Base-by-base conservation (phyloP, 164 flowering plant genomes). In the Berberis vulgaris region DNA sequence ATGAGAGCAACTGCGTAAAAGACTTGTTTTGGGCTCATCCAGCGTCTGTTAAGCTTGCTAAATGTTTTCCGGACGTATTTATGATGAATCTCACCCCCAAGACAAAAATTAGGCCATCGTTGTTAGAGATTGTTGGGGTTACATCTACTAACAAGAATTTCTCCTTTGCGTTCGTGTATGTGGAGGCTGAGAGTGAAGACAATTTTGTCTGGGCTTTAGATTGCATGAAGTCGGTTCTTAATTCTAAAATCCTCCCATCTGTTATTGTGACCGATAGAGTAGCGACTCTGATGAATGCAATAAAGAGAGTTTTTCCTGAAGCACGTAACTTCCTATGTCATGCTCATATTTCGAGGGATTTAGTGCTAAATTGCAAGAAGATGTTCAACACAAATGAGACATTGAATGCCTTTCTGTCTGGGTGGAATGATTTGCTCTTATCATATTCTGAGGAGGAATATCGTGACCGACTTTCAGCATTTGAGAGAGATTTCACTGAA, bases 21-120 rank as follows among this genome's bases (percentile, higher is more conserved):
- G 54, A 10, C 13, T 52, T 52, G 54, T 52, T 52, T 52, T 52
- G 54, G 54, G 54, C 54, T 2, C 54, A 52, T 52, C 54, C 54
- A 52, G 54, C 10, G 54, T 52, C 54, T 1, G 3, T 52, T 52
- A 12, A 11, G n/a, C 54, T 52, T 10, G 11, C 11, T 26, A 52
- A 52, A 26, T 52, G 54, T 11, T 52, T 52, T 11, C 54, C 54
- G 10, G 10, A 52, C n/a, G 54, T 52, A 4, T 10, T 52, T 10
- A 4, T 52, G 3, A 52, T 52, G 54, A 26, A 52, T 4, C n/a
- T 26, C 11, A 52, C 54, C 12, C 10, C 10, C 54, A 52, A 52
- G 54, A 52, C 54, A 7, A 52, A 52, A 3, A 10, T 10, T 11
- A 7, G 54, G 8, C n/a, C 13, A 26, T 26, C 54, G 11, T 12